Base-by-base conservation (phyloP, 2,329 filamentous ascomycete genomes). In the Lomentospora prolificans region DNA sequence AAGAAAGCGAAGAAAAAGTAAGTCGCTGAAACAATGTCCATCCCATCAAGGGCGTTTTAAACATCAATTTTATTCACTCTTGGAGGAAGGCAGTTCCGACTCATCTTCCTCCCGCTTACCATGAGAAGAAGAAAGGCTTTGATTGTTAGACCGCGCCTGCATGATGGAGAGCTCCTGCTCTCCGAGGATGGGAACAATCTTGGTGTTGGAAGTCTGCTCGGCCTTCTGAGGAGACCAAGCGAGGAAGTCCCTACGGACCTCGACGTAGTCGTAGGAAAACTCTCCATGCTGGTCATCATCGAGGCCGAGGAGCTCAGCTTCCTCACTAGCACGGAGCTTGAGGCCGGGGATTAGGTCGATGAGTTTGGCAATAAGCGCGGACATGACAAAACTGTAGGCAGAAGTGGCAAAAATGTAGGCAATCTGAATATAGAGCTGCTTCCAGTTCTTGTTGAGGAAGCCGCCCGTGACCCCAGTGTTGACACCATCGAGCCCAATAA, bases 281-380 rank as follows among this genome's bases (percentile, higher is more conserved):
- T 94, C 89, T 70, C 89, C 89, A 63, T 92, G 87, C 73, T 94
- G 89, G 72, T 92, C 88, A 67, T 92, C 89, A 65, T 94, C 89
- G 87, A 92, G 91, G 62, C 89, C 89, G 57, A 92, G 81, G 10
- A 92, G 81, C 71, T 94, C 89, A 24, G 89, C 89, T 70, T 91
- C 86, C 65, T 90, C 87, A 25, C 81, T 86, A 7, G 88, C 87
- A 57, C 89, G 87, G 50, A 94, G 85, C 68, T 90, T 81, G 19
- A 94, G 80, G 50, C 88, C 88, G 25, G 89, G 89, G 22, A 90
- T 77, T 60, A 84, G 68, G 73, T 94, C 85, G 72, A 94, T 87
- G 65, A 73, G 66, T 72, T 86, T 89, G 59, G 88, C 88, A 63
- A 94, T 79, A 63, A 86, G 66, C 56, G 86, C 84, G 58, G 85